Evolutionary conservation across 176 grass and related monocot species (phyloP).

Genomic region (Musa acuminata): DNA sequence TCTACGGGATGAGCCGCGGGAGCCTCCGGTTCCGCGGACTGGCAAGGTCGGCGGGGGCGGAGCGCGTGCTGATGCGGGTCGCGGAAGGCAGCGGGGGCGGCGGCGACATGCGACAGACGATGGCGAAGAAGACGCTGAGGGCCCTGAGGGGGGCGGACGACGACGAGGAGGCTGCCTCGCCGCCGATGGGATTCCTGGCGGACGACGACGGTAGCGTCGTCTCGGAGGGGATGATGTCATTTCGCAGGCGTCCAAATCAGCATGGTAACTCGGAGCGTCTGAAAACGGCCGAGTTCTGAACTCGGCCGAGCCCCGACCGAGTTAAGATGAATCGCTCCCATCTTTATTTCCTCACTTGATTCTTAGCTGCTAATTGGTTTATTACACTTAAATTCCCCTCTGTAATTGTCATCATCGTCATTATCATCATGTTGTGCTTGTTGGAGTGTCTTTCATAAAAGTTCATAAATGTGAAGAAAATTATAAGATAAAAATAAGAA

Average conservation of each 20-base stretch:
- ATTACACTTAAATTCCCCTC: too few species aligned
- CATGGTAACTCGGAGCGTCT: background rate
- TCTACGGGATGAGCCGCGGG: slow-evolving; percentile 40
- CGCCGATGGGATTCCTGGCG: background rate
- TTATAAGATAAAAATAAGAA: too few species aligned
- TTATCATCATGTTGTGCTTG: too few species aligned
- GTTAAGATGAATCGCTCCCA: background rate
- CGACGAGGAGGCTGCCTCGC: background rate
- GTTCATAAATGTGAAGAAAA: too few species aligned
- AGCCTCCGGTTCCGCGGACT: slow-evolving; percentile 35
- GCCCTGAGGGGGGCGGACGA: slow-evolving; percentile 32
- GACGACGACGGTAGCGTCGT: slow-evolving; percentile 18
- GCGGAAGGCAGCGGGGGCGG: slow-evolving; percentile 19
- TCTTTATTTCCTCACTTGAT: background rate
- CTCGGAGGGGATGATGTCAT: slow-evolving; percentile 29
- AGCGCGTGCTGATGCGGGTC: slow-evolving; percentile 25
- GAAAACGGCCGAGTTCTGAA: slow-evolving; percentile 33
- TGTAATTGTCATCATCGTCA: too few species aligned
- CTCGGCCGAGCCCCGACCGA: slow-evolving; percentile 19
- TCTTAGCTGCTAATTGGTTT: too few species aligned
- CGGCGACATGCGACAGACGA: slow-evolving; percentile 25
- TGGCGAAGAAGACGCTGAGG: slow-evolving; percentile 39
- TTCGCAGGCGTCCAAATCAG: slow-evolving; percentile 21
- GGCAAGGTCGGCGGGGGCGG: slow-evolving; percentile 27
- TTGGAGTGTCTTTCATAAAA: too few species aligned